A percentile compares a stretch with the other conserved stretches of the same genome.
Evolutionary conservation across 2,329 filamentous ascomycete genomes (phyloP).

Genomic region (Calonectria naviculata): DNA sequence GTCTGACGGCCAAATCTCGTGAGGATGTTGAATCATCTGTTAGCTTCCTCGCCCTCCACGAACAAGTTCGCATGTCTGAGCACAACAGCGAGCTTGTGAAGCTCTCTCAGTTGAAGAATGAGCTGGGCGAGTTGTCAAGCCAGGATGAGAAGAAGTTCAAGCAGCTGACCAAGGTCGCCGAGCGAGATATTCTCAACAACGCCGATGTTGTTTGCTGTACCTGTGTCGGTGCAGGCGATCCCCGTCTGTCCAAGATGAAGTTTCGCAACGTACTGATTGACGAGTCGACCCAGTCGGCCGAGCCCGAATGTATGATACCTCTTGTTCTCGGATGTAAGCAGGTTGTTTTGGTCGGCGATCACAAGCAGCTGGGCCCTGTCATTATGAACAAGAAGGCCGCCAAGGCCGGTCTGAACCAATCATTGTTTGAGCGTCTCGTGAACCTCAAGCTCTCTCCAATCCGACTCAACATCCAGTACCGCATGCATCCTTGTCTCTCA

Average conservation of each 20-base stretch:
- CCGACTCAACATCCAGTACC: conserved; percentile 95
- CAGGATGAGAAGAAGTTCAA: conserved; percentile 99
- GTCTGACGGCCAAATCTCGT: conserved; percentile 97
- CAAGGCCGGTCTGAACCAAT: conserved; percentile 97
- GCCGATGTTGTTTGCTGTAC: conserved; percentile 99
- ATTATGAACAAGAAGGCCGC: conserved; percentile 99
- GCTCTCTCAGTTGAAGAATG: conserved; percentile 90
- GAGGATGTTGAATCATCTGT: conserved; percentile 99
- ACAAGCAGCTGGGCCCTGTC: conserved; percentile 96
- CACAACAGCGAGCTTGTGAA: conserved; percentile 94
- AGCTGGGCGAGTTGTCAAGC: conserved; percentile 90
- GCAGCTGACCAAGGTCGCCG: conserved; percentile 90
- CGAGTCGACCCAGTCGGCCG: conserved; percentile 97
- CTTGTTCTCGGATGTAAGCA: conserved; percentile 98
- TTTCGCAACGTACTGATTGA: conserved; percentile 98
- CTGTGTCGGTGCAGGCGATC: conserved; percentile 96
- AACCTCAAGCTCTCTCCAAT: conserved; percentile 92
- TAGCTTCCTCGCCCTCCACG: conserved; percentile 92
- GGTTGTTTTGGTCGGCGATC: conserved; percentile 97
- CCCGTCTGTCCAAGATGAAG: conserved; percentile 95
- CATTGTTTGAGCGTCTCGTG: conserved; percentile 96
- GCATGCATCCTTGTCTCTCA: conserved; percentile 98
- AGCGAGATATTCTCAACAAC: conserved; percentile 93
- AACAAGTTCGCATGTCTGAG: conserved; percentile 98
- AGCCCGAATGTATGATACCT: conserved; percentile 99